A percentile compares a stretch with the other conserved stretches of the same genome.
These are phyloP conservation scores for Trichosporon inkin DNA, from an alignment of 1,284 basidiomycete genomes.

Conservation along the genomic window DNA sequence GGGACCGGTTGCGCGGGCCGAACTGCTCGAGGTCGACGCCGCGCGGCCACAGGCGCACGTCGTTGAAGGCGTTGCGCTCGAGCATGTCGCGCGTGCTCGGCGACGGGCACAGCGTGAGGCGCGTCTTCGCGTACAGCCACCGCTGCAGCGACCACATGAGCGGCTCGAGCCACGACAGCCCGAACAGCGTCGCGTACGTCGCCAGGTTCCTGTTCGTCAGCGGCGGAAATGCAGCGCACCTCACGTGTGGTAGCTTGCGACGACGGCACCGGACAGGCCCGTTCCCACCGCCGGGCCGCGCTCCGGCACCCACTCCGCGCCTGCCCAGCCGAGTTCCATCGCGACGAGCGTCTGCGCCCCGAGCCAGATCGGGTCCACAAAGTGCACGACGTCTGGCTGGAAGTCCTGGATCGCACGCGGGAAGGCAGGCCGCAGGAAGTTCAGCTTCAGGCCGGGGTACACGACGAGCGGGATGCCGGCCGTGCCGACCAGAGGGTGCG, in stretches of 20 bases:
- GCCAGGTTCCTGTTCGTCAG: conserved; percentile 50
- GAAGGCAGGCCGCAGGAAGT: conserved; percentile 58
- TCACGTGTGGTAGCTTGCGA: conserved; percentile 57
- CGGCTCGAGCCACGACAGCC: conserved; percentile 55
- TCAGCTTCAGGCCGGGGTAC: conserved; percentile 58
- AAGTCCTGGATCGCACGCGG: conserved; percentile 52
- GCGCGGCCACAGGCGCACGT: conserved; percentile 57
- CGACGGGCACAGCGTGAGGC: conserved; percentile 56
- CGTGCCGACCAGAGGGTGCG: conserved; percentile 57
- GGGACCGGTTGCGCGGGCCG: conserved; percentile 51
- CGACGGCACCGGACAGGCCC: conserved; percentile 52
- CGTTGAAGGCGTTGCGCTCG: conserved; percentile 50
- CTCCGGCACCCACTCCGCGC: conserved; percentile 42
- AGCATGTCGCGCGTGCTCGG: conserved; percentile 55
- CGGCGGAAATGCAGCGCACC: conserved; percentile 7
- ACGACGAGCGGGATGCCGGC: conserved; percentile 57
- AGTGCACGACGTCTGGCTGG: conserved; percentile 56
- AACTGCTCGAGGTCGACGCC: conserved; percentile 53
- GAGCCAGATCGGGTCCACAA: conserved; percentile 59
- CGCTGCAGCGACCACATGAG: conserved; percentile 50
- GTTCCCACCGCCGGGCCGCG: conserved; percentile 44
- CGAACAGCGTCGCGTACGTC: conserved; percentile 57
- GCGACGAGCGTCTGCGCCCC: conserved; percentile 53
- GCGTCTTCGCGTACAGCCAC: conserved; percentile 47
- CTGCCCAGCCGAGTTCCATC: conserved; percentile 52